Base-by-base conservation (phyloP, 2,329 filamentous ascomycete species). In the Emergomyces orientalis region DNA sequence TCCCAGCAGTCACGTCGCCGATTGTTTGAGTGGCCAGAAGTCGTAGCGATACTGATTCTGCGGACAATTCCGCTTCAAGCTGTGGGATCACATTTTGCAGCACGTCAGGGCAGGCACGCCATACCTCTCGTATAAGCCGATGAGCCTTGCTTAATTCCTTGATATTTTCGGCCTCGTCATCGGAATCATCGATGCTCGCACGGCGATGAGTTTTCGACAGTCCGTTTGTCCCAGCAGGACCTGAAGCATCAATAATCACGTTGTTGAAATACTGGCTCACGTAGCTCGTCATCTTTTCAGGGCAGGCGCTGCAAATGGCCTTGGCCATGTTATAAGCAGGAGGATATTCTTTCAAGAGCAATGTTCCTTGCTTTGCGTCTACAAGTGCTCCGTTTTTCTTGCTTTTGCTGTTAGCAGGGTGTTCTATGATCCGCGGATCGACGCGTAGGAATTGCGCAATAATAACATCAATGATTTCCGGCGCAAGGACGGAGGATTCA, bases 231-330 rank as follows among this genome's bases (percentile, higher is more conserved):
- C 79, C 78, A 25, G 79, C 79, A 55, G 84, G 81, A 14, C 80
- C 84, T 45, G 87, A 91, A 3, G 91, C 89, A 71, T 97, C 91
- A 65, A 97, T 86, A 63, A 99, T 95, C 60, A 97, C 91, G 63
- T 96, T 91, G 75, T 91, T 96, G 74, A 99, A 99, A 74, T 97
- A 99, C 71, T 96, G 91, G 68, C 91, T 93, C 62, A 97, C 88
- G 68, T 95, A 91, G 65, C 91, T 88, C 0, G 91, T 88, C 93
- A 99, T 97, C 76, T 95, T 95, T 69, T 97, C 93, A 0, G 90
- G 86, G 68, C 88, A 95, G 22, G 84, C 84, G 70, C 91, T 94
- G 79, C 94, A 99, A 54, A 99, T 87, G 2, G 89, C 90, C 76
- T 95, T 96, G 27, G 94, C 93, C 89, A 97, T 96, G 72, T 94